Evolutionary conservation across 139 green algal genomes (phyloP).

Genomic region (Chlamydomonas schloesseri): DNA sequence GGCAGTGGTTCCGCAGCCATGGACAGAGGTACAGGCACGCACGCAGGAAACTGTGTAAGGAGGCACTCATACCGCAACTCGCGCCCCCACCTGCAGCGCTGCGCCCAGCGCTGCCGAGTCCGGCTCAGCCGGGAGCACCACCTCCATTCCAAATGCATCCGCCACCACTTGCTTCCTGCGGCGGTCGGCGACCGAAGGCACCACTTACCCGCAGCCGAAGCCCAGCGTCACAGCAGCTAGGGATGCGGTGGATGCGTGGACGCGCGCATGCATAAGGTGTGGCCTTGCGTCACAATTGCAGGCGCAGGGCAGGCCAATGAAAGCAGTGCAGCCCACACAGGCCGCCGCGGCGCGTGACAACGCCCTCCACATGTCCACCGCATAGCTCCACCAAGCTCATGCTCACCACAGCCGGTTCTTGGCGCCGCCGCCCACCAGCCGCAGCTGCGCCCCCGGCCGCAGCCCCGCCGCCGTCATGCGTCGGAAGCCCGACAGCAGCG

Average conservation of each 20-base stretch:
- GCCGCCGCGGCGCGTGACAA: no score
- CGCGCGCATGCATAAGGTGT: no score
- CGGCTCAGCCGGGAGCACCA: conserved; percentile 71
- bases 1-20: no score
- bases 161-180: conserved; percentile 69
- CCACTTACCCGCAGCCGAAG: no score
- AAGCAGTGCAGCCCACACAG: not conserved
- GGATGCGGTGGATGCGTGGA: no score
- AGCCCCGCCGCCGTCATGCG: conserved; percentile 64
- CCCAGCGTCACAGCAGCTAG: no score
- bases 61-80: no score
- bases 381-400: not conserved
- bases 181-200: no score
- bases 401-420: conserved; percentile 83
- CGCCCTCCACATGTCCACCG: no score
- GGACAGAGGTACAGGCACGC: not conserved
- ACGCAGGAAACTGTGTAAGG: not conserved
- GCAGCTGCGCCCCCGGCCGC: conserved; percentile 49
- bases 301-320: no score
- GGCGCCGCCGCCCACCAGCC: conserved; percentile 86
- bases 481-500: conserved; percentile 72
- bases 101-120: conserved; percentile 88
- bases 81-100: conserved; percentile 84
- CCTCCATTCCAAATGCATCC: conserved; percentile 72
- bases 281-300: no score